These are phyloP conservation scores for Botryosphaeria dothidea DNA, from an alignment of 2,329 filamentous ascomycete species.

Conservation along the genomic window DNA sequence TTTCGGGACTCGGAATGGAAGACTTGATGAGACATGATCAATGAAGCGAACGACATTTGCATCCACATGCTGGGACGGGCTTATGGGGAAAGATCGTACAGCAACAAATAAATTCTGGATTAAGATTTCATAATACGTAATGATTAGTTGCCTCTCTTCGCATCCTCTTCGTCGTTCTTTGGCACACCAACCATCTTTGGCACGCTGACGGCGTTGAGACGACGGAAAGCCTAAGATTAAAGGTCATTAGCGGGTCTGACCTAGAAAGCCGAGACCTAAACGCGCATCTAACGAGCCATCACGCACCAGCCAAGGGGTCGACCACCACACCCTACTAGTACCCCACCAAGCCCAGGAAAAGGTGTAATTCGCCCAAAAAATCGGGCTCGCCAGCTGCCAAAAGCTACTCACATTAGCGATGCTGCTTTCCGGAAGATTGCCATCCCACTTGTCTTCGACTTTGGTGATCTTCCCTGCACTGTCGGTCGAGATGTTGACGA, in stretches of 20 bases:
- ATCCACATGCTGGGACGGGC: no score
- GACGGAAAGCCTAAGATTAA: constrained; percentile 49
- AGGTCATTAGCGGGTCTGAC: constrained; percentile 30
- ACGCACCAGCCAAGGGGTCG: constrained; percentile 44
- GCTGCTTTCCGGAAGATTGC: constrained; percentile 51
- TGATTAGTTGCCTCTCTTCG: constrained; percentile 46
- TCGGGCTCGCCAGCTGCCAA: constrained; percentile 33
- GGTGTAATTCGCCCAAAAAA: constrained; percentile 42
- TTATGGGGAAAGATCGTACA: constrained; percentile 24
- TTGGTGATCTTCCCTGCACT: constrained; percentile 48
- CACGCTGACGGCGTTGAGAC: constrained; percentile 54
- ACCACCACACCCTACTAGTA: constrained; percentile 44
- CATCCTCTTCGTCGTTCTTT: constrained; percentile 55
- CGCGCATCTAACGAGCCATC: not conserved
- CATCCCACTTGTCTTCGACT: constrained; percentile 59
- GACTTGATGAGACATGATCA: not conserved
- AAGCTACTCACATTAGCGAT: constrained; percentile 49
- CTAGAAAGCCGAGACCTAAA: not conserved
- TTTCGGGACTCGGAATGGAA: not conserved
- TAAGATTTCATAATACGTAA: not conserved
- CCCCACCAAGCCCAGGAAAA: constrained; percentile 39
- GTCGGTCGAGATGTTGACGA: constrained; percentile 50
- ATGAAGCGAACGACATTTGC: no score
- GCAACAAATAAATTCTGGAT: constrained; percentile 13
- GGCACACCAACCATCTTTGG: constrained; percentile 55